These are phyloP conservation scores for Aspergillus diversus DNA, from an alignment of 495 filamentous ascomycete genomes.

Conservation along the genomic window DNA sequence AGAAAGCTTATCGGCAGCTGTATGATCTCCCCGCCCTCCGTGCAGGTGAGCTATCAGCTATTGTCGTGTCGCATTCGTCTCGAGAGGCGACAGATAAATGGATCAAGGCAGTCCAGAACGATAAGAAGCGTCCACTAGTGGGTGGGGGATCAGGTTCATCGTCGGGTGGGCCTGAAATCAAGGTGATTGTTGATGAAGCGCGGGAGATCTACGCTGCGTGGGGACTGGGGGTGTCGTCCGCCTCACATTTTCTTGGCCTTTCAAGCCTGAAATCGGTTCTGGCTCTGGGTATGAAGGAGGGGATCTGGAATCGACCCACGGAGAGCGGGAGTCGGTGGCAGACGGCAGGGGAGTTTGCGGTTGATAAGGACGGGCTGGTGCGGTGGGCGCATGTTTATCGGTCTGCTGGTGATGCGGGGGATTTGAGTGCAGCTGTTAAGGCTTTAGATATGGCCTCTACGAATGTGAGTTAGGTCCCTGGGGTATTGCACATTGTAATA, in stretches of 20 bases:
- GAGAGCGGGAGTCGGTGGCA: constrained; percentile 22
- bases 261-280: constrained; percentile 3
- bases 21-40: background rate
- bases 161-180: constrained; percentile 3
- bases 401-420: background rate
- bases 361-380: constrained; percentile 15
- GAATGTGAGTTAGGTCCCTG: background rate
- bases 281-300: constrained; percentile 4
- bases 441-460: background rate
- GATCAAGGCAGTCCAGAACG: constrained; percentile 14
- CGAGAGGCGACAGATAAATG: background rate
- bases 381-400: constrained; percentile 4
- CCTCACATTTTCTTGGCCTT: constrained; percentile 19
- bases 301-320: constrained; percentile 18
- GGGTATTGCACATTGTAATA: no score
- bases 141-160: background rate
- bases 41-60: background rate
- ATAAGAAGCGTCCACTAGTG: constrained; percentile 20
- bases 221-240: constrained; percentile 21
- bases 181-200: constrained; percentile 22
- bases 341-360: constrained; percentile 13
- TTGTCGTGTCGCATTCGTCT: background rate
- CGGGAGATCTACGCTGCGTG: constrained; percentile 24
- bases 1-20: background rate
- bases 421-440: background rate